Percentiles rank a stretch among this genome's conserved stretches.
phyloP scores from a whole-genome alignment of 1,139 yeast species.

The Blastobotrys proliferans region DNA sequence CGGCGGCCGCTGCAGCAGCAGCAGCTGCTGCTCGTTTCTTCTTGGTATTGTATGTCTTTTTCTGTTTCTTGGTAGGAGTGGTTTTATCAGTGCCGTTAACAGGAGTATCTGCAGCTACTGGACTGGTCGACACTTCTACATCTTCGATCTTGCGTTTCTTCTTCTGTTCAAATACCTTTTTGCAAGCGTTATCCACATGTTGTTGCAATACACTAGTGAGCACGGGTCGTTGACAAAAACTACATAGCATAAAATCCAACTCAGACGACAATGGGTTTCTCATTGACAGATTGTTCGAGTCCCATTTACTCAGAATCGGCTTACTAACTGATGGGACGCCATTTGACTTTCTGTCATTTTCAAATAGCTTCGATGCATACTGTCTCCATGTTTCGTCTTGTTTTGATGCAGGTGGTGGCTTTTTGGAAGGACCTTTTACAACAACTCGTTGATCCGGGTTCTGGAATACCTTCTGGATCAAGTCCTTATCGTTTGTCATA shows the following conservation, averaged over 20 bases:
- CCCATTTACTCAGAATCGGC: constrained; percentile 27
- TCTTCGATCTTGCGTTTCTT: too few species aligned
- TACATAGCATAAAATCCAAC: constrained; percentile 30
- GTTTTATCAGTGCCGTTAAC: too few species aligned
- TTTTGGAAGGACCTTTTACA: constrained; percentile 1
- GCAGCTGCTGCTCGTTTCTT: not conserved
- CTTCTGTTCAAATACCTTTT: too few species aligned
- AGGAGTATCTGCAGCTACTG: too few species aligned
- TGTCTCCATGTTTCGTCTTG: constrained; percentile 9
- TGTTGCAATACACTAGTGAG: constrained; percentile 25
- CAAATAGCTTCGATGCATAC: constrained; percentile 4
- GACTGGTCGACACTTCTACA: constrained; percentile 1
- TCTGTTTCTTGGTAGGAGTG: too few species aligned
- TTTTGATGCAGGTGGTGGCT: not conserved
- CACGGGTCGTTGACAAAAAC: constrained; percentile 33
- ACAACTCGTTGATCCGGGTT: constrained; percentile 9
- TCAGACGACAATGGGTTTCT: constrained; percentile 29
- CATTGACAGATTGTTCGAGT: constrained; percentile 26
- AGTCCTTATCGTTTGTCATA: constrained; percentile 4
- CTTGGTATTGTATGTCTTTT: not conserved
- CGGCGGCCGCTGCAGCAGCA: not conserved
- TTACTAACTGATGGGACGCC: not conserved
- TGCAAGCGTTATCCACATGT: constrained; percentile 22
- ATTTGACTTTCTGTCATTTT: not conserved
- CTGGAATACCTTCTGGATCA: constrained; percentile 11